Percentiles rank a stretch among this genome's conserved stretches.
Evolutionary conservation across 352 stramenopile genomes (phyloP).

Genomic region (Globisporangium takayamanum): DNA sequence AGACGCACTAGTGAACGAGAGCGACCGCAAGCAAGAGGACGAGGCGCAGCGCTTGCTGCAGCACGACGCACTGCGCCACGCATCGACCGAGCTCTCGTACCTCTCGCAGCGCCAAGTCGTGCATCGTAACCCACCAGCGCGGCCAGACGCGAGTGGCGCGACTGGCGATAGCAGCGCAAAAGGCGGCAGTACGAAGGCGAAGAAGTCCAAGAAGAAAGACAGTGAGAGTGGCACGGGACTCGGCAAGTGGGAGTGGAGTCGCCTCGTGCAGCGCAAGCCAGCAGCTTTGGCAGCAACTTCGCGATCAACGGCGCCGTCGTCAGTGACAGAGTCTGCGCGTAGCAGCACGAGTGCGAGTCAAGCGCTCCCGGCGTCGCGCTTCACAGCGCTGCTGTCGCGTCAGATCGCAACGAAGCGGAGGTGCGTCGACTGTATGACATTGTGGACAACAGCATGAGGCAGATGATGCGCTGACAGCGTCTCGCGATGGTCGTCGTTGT

Average conservation of each 20-base stretch:
- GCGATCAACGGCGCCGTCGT: neutral
- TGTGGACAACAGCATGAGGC: no score
- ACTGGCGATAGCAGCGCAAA: neutral
- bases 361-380: slow-evolving; percentile 14
- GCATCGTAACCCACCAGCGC: slow-evolving; percentile 58
- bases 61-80: slow-evolving; percentile 41
- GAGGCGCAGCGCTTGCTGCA: slow-evolving; percentile 31
- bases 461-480: neutral
- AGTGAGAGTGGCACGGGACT: slow-evolving; percentile 26
- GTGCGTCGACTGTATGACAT: neutral
- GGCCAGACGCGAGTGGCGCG: slow-evolving; percentile 13
- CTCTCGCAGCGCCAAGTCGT: slow-evolving; percentile 79
- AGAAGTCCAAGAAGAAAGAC: slow-evolving; percentile 30
- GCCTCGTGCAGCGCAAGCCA: slow-evolving; percentile 39
- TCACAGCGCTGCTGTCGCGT: slow-evolving; percentile 22
- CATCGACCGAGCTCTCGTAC: slow-evolving; percentile 63
- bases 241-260: slow-evolving; percentile 61
- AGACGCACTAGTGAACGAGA: slow-evolving; percentile 17
- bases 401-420: slow-evolving; percentile 18
- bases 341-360: neutral
- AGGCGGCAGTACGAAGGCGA: slow-evolving; percentile 26
- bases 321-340: neutral
- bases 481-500: neutral
- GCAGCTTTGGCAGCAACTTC: neutral
- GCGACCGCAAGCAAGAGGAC: slow-evolving; percentile 14